phyloP scores from a whole-genome alignment of 2,329 filamentous ascomycete genomes.

The Ophiosphaerella narmari region DNA sequence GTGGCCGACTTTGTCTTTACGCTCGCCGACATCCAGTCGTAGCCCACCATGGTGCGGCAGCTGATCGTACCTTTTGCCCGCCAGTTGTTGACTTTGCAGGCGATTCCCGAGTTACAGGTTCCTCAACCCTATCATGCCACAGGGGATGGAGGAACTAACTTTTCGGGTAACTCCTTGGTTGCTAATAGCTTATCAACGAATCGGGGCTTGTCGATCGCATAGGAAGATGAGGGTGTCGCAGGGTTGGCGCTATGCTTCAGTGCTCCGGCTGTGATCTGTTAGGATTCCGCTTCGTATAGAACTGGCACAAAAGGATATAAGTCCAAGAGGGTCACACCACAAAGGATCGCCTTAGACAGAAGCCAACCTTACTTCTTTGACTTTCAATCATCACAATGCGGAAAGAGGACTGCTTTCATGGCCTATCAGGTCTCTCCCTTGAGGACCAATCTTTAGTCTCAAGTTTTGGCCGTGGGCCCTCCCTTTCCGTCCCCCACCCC shows the following conservation, averaged over 20 bases:
- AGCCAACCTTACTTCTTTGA: no score
- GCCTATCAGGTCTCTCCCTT: conserved; percentile 17
- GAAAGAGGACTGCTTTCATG: conserved; percentile 6
- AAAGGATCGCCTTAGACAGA: background rate
- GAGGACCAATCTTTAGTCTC: conserved; percentile 27
- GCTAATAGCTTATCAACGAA: no score
- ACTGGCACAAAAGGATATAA: no score
- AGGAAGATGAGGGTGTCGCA: no score
- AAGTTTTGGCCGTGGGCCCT: conserved; percentile 29
- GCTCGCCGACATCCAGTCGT: conserved; percentile 1
- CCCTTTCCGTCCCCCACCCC: conserved; percentile 16
- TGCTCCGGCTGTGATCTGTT: no score
- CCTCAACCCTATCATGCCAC: no score
- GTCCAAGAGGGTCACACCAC: no score
- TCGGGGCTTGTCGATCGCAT: no score
- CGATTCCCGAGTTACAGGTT: conserved; percentile 1
- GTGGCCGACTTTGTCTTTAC: background rate
- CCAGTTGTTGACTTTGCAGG: background rate
- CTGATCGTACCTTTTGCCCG: background rate
- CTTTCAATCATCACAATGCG: conserved; percentile 1
- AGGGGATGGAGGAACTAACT: background rate
- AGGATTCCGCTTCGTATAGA: no score
- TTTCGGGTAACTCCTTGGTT: background rate
- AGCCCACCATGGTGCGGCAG: conserved; percentile 2
- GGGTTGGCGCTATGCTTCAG: background rate